Conservation (phyloP, 129 eudicot species). For the Apium graveolens region DNA sequence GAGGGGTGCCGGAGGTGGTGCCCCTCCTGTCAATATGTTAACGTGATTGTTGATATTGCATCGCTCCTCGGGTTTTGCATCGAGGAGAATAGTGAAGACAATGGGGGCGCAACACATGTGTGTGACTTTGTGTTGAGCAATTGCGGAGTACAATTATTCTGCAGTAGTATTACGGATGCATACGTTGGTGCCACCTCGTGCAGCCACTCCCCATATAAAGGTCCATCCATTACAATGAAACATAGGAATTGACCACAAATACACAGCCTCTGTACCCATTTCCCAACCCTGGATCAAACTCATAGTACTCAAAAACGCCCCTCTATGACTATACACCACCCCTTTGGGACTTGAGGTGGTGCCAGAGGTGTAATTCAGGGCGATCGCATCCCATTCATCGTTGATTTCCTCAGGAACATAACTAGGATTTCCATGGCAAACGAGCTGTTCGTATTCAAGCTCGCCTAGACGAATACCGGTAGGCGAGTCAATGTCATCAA, state of each 20-base stretch:
- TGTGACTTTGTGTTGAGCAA: conserved; percentile 26
- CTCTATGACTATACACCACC: conserved; percentile 38
- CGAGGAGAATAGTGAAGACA: conserved; percentile 22
- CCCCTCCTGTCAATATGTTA: conserved; percentile 32
- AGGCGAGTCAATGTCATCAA: conserved; percentile 54
- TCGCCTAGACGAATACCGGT: conserved; percentile 49
- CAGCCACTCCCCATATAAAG: conserved; percentile 37
- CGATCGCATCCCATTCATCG: conserved; percentile 39
- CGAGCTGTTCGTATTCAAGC: conserved; percentile 58
- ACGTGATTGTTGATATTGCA: conserved; percentile 10
- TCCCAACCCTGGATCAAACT: conserved; percentile 29
- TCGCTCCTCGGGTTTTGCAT: conserved; percentile 27
- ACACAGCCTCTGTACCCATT: conserved; percentile 35
- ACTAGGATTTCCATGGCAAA: conserved; percentile 33
- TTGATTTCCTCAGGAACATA: conserved; percentile 17
- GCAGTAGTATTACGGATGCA: conserved; percentile 30
- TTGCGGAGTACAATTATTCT: conserved; percentile 16
- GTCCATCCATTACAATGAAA: conserved; percentile 44
- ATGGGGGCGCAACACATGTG: conserved; percentile 43
- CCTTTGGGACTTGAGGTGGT: conserved; percentile 37
- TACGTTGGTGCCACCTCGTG: conserved; percentile 39
- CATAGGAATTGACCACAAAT: conserved; percentile 42
- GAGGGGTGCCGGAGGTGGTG: conserved; percentile 33
- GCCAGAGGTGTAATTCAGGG: conserved; percentile 36
- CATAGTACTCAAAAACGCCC: conserved; percentile 30